Conservation (phyloP, 495 filamentous ascomycete species). For the Penicillium daleae region DNA sequence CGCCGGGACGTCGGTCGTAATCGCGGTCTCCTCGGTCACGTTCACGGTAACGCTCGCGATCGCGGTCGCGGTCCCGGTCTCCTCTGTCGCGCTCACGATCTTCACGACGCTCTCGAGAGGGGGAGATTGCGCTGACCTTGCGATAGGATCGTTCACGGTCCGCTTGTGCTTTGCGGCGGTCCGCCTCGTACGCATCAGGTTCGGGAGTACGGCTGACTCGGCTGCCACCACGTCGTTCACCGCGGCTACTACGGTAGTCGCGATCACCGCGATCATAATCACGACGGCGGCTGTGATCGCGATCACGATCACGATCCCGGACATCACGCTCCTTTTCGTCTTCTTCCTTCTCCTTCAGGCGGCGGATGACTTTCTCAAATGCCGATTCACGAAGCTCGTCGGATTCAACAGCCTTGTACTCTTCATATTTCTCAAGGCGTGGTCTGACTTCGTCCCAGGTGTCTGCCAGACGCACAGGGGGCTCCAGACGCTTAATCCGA, state of each 20-base stretch:
- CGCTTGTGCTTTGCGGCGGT: conserved; percentile 81
- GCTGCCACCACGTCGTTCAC: conserved; percentile 61
- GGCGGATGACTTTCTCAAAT: conserved; percentile 91
- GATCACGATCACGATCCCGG: conserved; percentile 62
- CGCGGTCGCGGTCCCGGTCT: conserved; percentile 59
- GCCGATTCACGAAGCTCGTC: conserved; percentile 82
- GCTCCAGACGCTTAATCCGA: conserved; percentile 87
- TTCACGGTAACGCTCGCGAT: conserved; percentile 58
- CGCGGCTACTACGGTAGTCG: conserved; percentile 54
- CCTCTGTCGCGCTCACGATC: conserved; percentile 62
- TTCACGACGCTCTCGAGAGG: conserved; percentile 53
- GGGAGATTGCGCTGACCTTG: conserved; percentile 68
- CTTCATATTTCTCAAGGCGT: conserved; percentile 76
- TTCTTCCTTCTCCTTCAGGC: conserved; percentile 88
- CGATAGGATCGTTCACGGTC: conserved; percentile 87
- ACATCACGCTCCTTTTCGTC: conserved; percentile 75
- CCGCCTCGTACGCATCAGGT: conserved; percentile 84
- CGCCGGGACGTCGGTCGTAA: conserved; percentile 34
- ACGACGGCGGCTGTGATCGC: conserved; percentile 57
- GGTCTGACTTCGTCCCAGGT: conserved; percentile 84
- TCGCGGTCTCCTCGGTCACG: conserved; percentile 67
- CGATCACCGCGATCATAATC: conserved; percentile 54
- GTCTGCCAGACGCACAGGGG: conserved; percentile 74
- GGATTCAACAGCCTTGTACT: conserved; percentile 78
- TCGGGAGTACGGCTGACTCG: conserved; percentile 78